These are phyloP conservation scores for Chalciporus sp. DNA, from an alignment of 1,284 basidiomycete species.

Conservation along the genomic window DNA sequence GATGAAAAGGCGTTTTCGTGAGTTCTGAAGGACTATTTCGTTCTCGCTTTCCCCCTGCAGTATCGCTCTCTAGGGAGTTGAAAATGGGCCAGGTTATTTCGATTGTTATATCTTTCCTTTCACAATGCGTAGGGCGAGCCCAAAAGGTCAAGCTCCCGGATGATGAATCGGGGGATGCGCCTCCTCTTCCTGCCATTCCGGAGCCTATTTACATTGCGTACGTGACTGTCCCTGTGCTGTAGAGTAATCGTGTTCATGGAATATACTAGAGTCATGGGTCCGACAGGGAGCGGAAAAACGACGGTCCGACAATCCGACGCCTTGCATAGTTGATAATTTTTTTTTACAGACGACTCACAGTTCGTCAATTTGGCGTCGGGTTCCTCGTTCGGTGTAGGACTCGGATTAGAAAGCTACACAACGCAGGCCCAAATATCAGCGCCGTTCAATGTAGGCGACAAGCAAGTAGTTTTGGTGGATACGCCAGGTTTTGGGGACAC, in stretches of 20 bases:
- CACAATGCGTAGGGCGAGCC: background rate
- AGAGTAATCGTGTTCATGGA: slow-evolving; percentile 11
- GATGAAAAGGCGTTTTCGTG: background rate
- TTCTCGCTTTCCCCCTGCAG: slow-evolving; percentile 1
- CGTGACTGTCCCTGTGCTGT: slow-evolving; percentile 8
- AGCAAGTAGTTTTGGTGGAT: slow-evolving; percentile 35
- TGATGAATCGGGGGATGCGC: slow-evolving; percentile 18
- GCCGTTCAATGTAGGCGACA: slow-evolving; percentile 27
- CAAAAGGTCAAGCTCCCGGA: slow-evolving; percentile 16
- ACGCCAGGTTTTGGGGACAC: slow-evolving; percentile 44
- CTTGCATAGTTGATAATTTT: background rate
- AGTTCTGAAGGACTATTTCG: background rate
- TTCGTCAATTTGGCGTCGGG: slow-evolving; percentile 38
- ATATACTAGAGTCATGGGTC: slow-evolving; percentile 29
- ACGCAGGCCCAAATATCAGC: slow-evolving; percentile 34
- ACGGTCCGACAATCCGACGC: slow-evolving; percentile 25
- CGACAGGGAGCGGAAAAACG: slow-evolving; percentile 36
- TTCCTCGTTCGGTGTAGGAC: slow-evolving; percentile 34
- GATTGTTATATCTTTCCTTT: background rate
- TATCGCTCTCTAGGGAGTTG: slow-evolving; percentile 5
- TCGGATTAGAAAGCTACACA: slow-evolving; percentile 38
- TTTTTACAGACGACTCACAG: slow-evolving; percentile 18
- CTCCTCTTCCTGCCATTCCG: background rate
- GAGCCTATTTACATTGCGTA: slow-evolving; percentile 34
- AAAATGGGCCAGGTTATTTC: slow-evolving; percentile 22